Evolutionary conservation across 495 filamentous ascomycete species (phyloP), one percentile per base, ranked within the genome.

Genomic region (Daldinia concentrica): DNA sequence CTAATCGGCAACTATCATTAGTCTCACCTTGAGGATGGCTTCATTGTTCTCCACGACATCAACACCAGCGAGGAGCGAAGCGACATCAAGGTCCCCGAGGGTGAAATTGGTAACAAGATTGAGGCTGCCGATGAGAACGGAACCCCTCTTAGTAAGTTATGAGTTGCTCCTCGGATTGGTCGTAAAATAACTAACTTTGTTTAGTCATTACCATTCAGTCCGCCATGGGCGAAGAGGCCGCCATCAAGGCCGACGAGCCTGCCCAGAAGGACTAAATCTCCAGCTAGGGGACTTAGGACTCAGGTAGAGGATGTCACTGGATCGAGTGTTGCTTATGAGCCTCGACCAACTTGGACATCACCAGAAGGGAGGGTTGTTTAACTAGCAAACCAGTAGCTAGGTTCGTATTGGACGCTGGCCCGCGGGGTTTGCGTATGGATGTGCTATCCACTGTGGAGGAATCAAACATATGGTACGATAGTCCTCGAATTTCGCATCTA

Each of bases 151-250:
- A 92, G 95, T 98, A 88, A 87, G 94, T 64, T 45, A 45, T 30
- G 27, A 22, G 8, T 57, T 51, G 15, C 14, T 29, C 12, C 14
- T 54, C 22, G 2, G 12, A 6, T 17, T 17, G 14, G 29, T 69
- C 50, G 17, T 59, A 19, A 63, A 6, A 48, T 48, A 22, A 29
- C 73, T 81, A 61, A 82, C 74, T 41, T n/a, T 19, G 34, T 50
- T 7, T 72, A 97, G 94, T 93, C 79, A 88, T 98, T 77, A 92
- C 93, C 74, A 86, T 99, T 82, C 91, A 95, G 79, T 91, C 92
- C 68, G 90, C 95, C 79, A 99, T 99, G 95, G 91, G 91, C 75
- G 94, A 98, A 82, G 93, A 98, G 88, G 86, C 87, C 71, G 92
- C 90, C 73, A 92, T 97, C 78, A 94, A 97, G 79, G 91, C 90